phyloP scores from a whole-genome alignment of 2,329 filamentous ascomycete genomes.

The Cladosporium austrohemisphaericum region DNA sequence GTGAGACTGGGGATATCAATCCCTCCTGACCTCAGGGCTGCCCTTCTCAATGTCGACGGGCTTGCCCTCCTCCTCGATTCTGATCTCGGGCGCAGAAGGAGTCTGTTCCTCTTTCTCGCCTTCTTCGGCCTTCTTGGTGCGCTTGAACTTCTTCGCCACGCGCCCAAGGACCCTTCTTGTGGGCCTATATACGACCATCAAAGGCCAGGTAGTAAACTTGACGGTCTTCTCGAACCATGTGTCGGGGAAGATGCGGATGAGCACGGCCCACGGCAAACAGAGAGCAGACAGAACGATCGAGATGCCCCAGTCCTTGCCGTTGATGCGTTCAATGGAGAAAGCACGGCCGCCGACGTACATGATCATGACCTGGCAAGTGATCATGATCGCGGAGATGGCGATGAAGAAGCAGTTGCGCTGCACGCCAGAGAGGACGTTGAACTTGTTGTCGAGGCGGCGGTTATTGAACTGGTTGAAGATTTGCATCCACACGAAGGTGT shows the following conservation, averaged over 20 bases:
- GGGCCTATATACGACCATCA: constrained; percentile 9
- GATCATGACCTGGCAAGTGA: constrained; percentile 84
- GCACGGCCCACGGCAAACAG: constrained; percentile 76
- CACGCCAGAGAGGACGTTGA: constrained; percentile 93
- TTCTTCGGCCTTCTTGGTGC: constrained; percentile 7
- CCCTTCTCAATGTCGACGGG: constrained; percentile 11
- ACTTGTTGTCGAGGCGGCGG: constrained; percentile 86
- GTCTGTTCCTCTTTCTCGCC: not conserved
- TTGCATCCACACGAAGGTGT: constrained; percentile 99
- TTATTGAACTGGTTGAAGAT: constrained; percentile 99
- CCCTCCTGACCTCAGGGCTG: not conserved
- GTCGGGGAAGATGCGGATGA: constrained; percentile 81
- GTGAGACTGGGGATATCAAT: no score
- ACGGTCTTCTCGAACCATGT: constrained; percentile 47
- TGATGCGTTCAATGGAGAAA: constrained; percentile 70
- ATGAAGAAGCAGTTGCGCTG: constrained; percentile 85
- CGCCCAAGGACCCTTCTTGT: not conserved
- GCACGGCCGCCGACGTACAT: constrained; percentile 79
- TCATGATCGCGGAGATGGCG: constrained; percentile 78
- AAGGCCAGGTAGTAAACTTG: constrained; percentile 6
- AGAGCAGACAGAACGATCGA: constrained; percentile 77
- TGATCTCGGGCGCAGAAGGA: constrained; percentile 1
- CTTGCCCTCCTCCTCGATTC: constrained; percentile 7
- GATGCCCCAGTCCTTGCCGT: constrained; percentile 75
- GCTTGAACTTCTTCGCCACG: constrained; percentile 12